Evolutionary conservation across 495 filamentous ascomycete species (phyloP).

Genomic region (Jackrogersella multiformis): DNA sequence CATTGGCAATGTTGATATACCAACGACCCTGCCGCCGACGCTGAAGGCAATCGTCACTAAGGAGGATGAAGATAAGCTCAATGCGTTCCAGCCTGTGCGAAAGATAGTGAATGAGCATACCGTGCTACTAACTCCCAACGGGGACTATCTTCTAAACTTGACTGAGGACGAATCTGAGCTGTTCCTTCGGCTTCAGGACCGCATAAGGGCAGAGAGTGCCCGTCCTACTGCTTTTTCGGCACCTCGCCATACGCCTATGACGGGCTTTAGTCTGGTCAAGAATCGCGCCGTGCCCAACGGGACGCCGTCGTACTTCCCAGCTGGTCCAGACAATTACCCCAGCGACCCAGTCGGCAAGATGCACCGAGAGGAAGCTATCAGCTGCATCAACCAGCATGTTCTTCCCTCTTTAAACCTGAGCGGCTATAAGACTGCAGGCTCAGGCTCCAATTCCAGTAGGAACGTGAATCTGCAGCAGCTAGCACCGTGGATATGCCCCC

Average conservation of each 20-base stretch:
- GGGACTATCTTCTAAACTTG: conserved; percentile 79
- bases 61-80: conserved; percentile 59
- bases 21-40: conserved; percentile 41
- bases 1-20: conserved; percentile 10
- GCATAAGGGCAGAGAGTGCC: conserved; percentile 54
- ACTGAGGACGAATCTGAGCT: conserved; percentile 78
- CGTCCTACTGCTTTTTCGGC: conserved; percentile 60
- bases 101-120: conserved; percentile 60
- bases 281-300: conserved; percentile 66
- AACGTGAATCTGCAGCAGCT: conserved; percentile 49
- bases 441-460: conserved; percentile 43
- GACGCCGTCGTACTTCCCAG: conserved; percentile 62
- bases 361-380: conserved; percentile 68
- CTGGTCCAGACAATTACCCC: conserved; percentile 50
- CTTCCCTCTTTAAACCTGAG: conserved; percentile 61
- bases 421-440: conserved; percentile 47
- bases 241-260: conserved; percentile 54
- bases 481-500: conserved; percentile 57
- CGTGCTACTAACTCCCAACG: conserved; percentile 79
- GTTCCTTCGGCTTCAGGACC: conserved; percentile 77
- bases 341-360: conserved; percentile 65
- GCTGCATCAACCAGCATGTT: conserved; percentile 73
- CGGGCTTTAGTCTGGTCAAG: conserved; percentile 63
- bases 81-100: conserved; percentile 59
- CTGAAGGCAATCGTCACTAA: conserved; percentile 61